A percentile compares a stretch with the other conserved stretches of the same genome.
Evolutionary conservation across 768 basidiomycete species (phyloP).

Genomic region (Xerocomellus chrysenteron): DNA sequence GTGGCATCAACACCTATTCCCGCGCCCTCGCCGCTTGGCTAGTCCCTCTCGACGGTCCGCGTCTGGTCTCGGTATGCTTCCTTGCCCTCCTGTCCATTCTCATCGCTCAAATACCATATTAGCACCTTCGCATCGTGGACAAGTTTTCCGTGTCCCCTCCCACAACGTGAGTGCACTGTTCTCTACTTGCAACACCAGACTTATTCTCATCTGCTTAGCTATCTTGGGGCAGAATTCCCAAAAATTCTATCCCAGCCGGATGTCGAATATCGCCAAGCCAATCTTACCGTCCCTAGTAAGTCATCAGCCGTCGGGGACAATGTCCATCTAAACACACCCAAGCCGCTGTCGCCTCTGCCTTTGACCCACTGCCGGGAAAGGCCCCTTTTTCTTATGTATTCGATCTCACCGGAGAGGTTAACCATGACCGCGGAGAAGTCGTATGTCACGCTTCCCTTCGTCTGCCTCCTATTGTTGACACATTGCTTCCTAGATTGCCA

Average conservation of each 20-base stretch:
- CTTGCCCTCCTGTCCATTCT: slow-evolving; percentile 8
- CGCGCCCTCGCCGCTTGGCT: slow-evolving; percentile 67
- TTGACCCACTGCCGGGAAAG: slow-evolving; percentile 69
- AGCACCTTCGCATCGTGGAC: slow-evolving; percentile 73
- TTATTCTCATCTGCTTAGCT: slow-evolving; percentile 43
- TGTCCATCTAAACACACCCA: slow-evolving; percentile 13
- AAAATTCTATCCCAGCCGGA: slow-evolving; percentile 62
- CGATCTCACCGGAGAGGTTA: slow-evolving; percentile 81
- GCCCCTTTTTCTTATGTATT: slow-evolving; percentile 78
- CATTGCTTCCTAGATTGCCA: slow-evolving; percentile 59
- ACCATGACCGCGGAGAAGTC: slow-evolving; percentile 71
- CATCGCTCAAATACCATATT: slow-evolving; percentile 7
- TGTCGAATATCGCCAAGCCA: slow-evolving; percentile 81
- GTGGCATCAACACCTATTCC: slow-evolving; percentile 79
- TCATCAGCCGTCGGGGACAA: slow-evolving; percentile 4
- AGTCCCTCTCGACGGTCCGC: slow-evolving; percentile 64
- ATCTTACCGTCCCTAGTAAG: slow-evolving; percentile 72
- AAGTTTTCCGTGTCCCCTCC: slow-evolving; percentile 71
- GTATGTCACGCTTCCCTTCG: slow-evolving; percentile 39
- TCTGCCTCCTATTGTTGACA: background rate
- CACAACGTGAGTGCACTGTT: slow-evolving; percentile 55
- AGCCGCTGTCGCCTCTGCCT: slow-evolving; percentile 69
- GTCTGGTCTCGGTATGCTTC: slow-evolving; percentile 66
- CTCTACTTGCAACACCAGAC: slow-evolving; percentile 13
- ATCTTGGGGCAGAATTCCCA: slow-evolving; percentile 75